Percentiles rank a stretch among this genome's conserved stretches.
phyloP scores from a whole-genome alignment of 2,329 filamentous ascomycete genomes.

The Podosphaera xanthii region DNA sequence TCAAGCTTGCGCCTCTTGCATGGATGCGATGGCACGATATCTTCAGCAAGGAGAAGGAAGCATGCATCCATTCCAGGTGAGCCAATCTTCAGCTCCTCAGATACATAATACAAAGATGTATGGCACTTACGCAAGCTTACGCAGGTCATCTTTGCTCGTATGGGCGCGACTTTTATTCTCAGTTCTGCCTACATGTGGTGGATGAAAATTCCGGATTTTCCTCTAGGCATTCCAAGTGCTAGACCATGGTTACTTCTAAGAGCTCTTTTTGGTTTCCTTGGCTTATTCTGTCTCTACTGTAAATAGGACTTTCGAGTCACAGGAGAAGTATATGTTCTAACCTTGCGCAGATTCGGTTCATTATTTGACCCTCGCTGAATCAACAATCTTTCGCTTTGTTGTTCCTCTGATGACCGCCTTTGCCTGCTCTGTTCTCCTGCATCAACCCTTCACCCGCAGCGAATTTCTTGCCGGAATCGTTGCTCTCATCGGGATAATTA shows the following conservation, averaged over 20 bases:
- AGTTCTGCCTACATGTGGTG: slow-evolving; percentile 47
- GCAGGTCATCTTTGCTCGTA: slow-evolving; percentile 14
- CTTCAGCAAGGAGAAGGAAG: slow-evolving; percentile 48
- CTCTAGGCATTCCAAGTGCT: slow-evolving; percentile 44
- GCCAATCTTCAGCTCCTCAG: neutral
- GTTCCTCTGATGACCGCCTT: slow-evolving; percentile 63
- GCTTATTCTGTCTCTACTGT: slow-evolving; percentile 38
- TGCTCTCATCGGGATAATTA: slow-evolving; percentile 55
- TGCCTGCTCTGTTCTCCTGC: slow-evolving; percentile 49
- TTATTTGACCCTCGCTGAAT: slow-evolving; percentile 68
- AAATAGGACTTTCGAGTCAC: neutral
- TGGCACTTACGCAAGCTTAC: slow-evolving; percentile 26
- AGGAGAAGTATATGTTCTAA: too few species aligned
- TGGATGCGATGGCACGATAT: slow-evolving; percentile 64
- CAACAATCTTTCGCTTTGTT: slow-evolving; percentile 75
- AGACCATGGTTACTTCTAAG: slow-evolving; percentile 43
- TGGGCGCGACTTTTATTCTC: slow-evolving; percentile 12
- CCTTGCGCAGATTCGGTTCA: slow-evolving; percentile 20
- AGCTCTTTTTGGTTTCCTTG: slow-evolving; percentile 50
- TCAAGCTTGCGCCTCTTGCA: slow-evolving; percentile 59
- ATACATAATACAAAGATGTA: slow-evolving; percentile 14
- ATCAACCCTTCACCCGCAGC: slow-evolving; percentile 52
- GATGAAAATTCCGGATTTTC: slow-evolving; percentile 41
- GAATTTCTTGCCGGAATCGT: slow-evolving; percentile 57
- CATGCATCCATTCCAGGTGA: slow-evolving; percentile 67